These are phyloP conservation scores for Eucalyptus virginea DNA, from an alignment of 345 rosid genomes.

Conservation along the genomic window DNA sequence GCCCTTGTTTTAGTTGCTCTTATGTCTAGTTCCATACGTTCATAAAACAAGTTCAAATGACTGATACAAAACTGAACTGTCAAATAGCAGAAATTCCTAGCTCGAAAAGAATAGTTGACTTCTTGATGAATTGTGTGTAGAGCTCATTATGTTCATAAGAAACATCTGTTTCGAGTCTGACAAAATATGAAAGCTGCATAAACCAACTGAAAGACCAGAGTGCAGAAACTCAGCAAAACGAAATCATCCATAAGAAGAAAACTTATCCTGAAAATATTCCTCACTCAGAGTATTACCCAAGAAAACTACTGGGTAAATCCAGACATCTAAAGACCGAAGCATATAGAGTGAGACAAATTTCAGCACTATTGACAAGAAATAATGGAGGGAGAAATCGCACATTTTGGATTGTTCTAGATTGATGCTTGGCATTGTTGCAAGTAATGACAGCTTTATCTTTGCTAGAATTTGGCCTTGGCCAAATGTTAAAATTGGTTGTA, in stretches of 20 bases:
- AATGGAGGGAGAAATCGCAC: background rate
- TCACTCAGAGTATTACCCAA: background rate
- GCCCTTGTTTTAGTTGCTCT: background rate
- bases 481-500: conserved; percentile 56
- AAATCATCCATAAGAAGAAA: background rate
- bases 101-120: background rate
- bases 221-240: background rate
- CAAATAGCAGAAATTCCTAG: background rate
- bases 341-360: background rate
- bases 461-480: conserved; percentile 30
- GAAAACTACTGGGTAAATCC: background rate
- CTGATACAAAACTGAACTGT: background rate
- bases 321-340: background rate
- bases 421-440: background rate
- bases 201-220: background rate
- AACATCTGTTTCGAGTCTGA: background rate
- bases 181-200: background rate
- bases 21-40: background rate
- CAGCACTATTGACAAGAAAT: background rate
- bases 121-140: background rate
- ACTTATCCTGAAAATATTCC: background rate
- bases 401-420: background rate
- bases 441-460: background rate
- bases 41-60: background rate
- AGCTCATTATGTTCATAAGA: background rate